phyloP scores from a whole-genome alignment of 2,329 filamentous ascomycete genomes.

The Aspergillus bombycis region DNA sequence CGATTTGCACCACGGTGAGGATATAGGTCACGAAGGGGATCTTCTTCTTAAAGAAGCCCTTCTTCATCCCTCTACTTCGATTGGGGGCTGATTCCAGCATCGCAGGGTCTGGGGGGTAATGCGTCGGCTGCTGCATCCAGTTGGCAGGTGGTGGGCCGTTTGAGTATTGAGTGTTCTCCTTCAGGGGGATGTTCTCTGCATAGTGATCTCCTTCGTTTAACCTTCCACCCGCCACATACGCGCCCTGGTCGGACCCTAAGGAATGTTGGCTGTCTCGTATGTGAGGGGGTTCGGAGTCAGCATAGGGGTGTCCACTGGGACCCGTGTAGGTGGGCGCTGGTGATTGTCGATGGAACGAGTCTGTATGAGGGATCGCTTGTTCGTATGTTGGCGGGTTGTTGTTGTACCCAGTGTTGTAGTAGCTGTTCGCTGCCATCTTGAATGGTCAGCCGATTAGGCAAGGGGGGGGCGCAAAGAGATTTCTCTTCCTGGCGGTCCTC shows the following conservation, averaged over 20 bases:
- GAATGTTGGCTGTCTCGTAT: constrained; percentile 43
- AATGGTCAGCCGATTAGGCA: constrained; percentile 12
- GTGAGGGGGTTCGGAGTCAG: constrained; percentile 45
- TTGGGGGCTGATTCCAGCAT: constrained; percentile 26
- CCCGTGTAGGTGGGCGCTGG: constrained; percentile 26
- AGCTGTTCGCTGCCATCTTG: constrained; percentile 67
- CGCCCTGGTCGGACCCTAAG: constrained; percentile 36
- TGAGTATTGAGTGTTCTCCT: constrained; percentile 39
- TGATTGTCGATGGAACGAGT: constrained; percentile 40
- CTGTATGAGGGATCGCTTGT: constrained; percentile 39
- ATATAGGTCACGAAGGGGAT: constrained; percentile 82
- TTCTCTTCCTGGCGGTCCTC: neutral
- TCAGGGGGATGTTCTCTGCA: constrained; percentile 47
- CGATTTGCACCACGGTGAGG: constrained; percentile 74
- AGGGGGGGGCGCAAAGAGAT: constrained; percentile 2
- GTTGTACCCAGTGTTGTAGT: constrained; percentile 58
- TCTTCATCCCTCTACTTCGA: constrained; percentile 41
- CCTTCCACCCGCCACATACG: constrained; percentile 36
- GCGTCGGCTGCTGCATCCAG: constrained; percentile 49
- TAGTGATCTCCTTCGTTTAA: constrained; percentile 40
- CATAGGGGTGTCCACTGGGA: constrained; percentile 36
- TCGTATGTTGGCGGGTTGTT: constrained; percentile 36
- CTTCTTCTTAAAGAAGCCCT: constrained; percentile 60
- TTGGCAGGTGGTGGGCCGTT: constrained; percentile 34
- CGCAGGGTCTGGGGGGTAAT: constrained; percentile 58